phyloP scores from a whole-genome alignment of 1,284 basidiomycete genomes.

The Cryptococcus neoformans region DNA sequence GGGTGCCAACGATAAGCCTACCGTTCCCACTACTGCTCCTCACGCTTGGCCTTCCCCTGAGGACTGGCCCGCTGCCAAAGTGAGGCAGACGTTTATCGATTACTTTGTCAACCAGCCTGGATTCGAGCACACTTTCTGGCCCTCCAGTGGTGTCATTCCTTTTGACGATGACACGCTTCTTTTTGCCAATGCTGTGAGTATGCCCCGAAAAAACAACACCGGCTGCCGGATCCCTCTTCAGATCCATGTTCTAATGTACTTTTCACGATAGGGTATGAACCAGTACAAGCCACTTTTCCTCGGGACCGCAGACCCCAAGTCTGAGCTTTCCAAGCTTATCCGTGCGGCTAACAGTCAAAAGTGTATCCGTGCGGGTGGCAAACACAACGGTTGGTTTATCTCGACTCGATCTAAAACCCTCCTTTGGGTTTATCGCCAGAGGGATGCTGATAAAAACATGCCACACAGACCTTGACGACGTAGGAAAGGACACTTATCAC shows the following conservation, averaged over 20 bases:
- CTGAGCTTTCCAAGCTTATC: slow-evolving; percentile 84
- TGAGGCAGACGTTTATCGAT: slow-evolving; percentile 71
- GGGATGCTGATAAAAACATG: not conserved
- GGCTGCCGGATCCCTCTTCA: not conserved
- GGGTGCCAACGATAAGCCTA: slow-evolving; percentile 28
- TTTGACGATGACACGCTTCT: slow-evolving; percentile 96
- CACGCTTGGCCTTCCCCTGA: slow-evolving; percentile 46
- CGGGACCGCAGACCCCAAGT: slow-evolving; percentile 88
- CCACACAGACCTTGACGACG: slow-evolving; percentile 84
- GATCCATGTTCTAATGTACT: not conserved
- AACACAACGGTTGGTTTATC: slow-evolving; percentile 77
- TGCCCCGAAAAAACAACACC: not conserved
- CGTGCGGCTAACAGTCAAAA: slow-evolving; percentile 96
- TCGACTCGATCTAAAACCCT: not conserved
- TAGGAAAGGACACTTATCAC: slow-evolving; percentile 78
- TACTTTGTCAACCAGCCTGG: slow-evolving; percentile 67
- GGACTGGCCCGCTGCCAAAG: slow-evolving; percentile 66
- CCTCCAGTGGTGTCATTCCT: slow-evolving; percentile 91
- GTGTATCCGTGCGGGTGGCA: slow-evolving; percentile 97
- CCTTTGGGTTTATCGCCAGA: not conserved
- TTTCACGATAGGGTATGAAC: slow-evolving; percentile 69
- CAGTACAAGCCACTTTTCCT: slow-evolving; percentile 98
- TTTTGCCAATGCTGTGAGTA: slow-evolving; percentile 82
- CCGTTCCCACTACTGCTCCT: slow-evolving; percentile 38
- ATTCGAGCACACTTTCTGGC: slow-evolving; percentile 79